Conservation (phyloP, 495 filamentous ascomycete species). For the Sabuloglossum arenarium region DNA sequence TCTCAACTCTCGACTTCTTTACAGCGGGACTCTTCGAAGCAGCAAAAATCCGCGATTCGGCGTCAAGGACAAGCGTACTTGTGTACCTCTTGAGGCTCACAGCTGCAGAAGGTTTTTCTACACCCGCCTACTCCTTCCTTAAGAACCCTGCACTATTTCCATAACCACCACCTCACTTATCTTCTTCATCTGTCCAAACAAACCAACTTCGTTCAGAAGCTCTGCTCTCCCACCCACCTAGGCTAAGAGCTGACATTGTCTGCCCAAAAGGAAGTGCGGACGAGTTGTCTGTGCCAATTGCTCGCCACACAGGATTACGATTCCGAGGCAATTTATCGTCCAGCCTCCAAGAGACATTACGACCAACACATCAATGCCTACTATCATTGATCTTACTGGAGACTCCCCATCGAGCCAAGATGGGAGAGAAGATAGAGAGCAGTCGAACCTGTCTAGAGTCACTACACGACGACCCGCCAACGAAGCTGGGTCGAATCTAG, state of each 20-base stretch:
- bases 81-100: neutral
- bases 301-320: constrained; percentile 88
- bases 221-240: neutral
- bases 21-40: neutral
- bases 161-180: neutral
- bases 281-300: constrained; percentile 80
- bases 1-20: neutral
- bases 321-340: constrained; percentile 84
- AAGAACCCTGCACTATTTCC: neutral
- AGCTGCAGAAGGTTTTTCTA: neutral
- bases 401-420: neutral
- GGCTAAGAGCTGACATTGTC: neutral
- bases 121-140: neutral
- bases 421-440: constrained; percentile 8
- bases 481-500: constrained; percentile 22
- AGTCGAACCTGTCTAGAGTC: constrained; percentile 3
- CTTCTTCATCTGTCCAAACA: neutral
- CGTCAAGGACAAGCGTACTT: neutral
- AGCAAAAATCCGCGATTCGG: neutral
- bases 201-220: neutral
- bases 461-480: constrained; percentile 9
- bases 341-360: constrained; percentile 38
- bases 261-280: constrained; percentile 59
- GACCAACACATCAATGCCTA: neutral
- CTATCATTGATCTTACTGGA: neutral